Evolutionary conservation across 2,329 filamentous ascomycete species (phyloP), one percentile per base, ranked within the genome.

Genomic region (Phialophora expanda): DNA sequence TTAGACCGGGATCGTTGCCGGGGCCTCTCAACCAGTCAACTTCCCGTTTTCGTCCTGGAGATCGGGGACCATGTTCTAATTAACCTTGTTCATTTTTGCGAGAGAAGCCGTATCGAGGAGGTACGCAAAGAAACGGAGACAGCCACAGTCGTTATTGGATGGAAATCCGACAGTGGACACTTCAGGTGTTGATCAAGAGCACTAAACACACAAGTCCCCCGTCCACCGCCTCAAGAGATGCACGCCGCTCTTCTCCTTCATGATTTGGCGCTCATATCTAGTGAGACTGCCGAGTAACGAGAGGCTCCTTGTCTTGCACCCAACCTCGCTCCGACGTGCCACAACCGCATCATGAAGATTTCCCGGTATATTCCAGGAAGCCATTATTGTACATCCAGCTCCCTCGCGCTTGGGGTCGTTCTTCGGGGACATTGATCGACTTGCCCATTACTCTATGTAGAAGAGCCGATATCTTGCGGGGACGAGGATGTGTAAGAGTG

Each of bases 401-500:
- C 38, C n/a, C 7, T 7, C 38, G 20, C 6, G 38, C 12, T 14
- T 22, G 48, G 24, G 8, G 22, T 26, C 48, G 26, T 12, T 9
- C 24, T 12, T 28, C 20, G 12, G 56, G 6, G 20, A 34, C 22
- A 26, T 14, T 34, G 38, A 28, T 46, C 26, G 38, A n/a, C 38
- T 44, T 44, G 38, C 11, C 22, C 32, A 34, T 12, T 34, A 34
- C n/a, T 46, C 12, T 1, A 48, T 30, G 14, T 3, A 30, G 14
- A 34, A 4, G 20, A 59, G 11, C 20, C 14, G 41, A 44, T 26
- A n/a, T 34, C 20, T 30, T 44, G 41, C 41, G n/a, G 12, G 11
- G 34, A 60, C n/a, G 30, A 61, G 32, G 26, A 41, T 41, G 32
- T 53, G 58, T n/a, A 53, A 26, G 46, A 30, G 58, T 61, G 58